A percentile compares a stretch with the other conserved stretches of the same genome.
Evolutionary conservation across 306 rosid genomes (phyloP).

Genomic region (Carpinus fangiana): DNA sequence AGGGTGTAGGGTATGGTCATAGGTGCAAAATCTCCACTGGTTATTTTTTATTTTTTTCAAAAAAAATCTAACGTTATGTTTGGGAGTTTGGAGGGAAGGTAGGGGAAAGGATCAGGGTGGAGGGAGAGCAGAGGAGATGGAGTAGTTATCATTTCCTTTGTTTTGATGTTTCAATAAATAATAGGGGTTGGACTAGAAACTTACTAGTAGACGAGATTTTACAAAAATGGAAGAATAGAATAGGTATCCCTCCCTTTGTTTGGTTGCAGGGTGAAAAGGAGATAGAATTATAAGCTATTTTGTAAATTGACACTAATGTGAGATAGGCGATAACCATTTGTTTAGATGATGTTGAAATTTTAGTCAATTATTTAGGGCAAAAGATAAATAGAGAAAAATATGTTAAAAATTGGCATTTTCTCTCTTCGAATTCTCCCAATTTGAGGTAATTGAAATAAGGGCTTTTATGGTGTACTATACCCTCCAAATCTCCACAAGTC

Average conservation of each 20-base stretch:
- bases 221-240: background rate
- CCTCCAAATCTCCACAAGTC: background rate
- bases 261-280: background rate
- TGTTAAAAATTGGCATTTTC: background rate
- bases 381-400: background rate
- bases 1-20: background rate
- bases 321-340: background rate
- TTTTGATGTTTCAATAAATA: too few relatives aligned
- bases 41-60: too few relatives aligned
- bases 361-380: background rate
- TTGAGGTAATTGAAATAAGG: background rate
- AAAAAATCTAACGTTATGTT: too few relatives aligned
- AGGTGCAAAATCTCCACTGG: background rate
- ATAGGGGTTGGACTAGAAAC: too few relatives aligned
- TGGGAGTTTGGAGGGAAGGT: too few relatives aligned
- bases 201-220: too few relatives aligned
- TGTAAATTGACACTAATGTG: background rate
- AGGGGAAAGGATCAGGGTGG: too few relatives aligned
- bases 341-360: background rate
- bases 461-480: background rate
- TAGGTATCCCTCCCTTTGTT: background rate
- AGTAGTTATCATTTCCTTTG: background rate
- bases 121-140: background rate
- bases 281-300: background rate
- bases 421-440: background rate